Conservation (phyloP, 2,329 filamentous ascomycete genomes). For the Neofusicoccum sp. region DNA sequence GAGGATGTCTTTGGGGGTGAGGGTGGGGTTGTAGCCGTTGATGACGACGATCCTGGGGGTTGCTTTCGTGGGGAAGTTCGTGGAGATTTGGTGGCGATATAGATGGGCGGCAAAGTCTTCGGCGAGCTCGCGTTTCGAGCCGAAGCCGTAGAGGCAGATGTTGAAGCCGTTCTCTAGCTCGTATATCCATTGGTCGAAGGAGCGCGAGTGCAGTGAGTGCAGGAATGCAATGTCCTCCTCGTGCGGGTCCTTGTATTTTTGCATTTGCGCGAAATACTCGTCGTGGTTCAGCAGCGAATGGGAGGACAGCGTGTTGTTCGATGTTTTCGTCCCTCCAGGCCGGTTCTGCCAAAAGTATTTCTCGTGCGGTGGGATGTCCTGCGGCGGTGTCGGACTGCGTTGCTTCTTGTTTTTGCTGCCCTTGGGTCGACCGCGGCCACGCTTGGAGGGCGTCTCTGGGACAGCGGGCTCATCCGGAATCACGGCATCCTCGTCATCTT, state of each 20-base stretch:
- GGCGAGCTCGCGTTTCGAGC: constrained; percentile 77
- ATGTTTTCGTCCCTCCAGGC: constrained; percentile 77
- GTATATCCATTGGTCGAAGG: constrained; percentile 89
- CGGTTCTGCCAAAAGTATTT: constrained; percentile 92
- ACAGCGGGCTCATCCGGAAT: constrained; percentile 39
- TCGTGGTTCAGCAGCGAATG: constrained; percentile 81
- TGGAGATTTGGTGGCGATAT: constrained; percentile 46
- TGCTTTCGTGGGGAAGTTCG: constrained; percentile 32
- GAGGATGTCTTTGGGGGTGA: constrained; percentile 68
- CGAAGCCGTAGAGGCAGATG: constrained; percentile 87
- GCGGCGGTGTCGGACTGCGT: constrained; percentile 74
- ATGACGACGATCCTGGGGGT: constrained; percentile 71
- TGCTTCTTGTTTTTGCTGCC: constrained; percentile 51
- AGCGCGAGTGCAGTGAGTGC: constrained; percentile 70
- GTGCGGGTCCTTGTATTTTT: constrained; percentile 67
- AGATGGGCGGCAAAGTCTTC: constrained; percentile 72
- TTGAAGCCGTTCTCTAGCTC: constrained; percentile 85
- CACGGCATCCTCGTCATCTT: constrained; percentile 38
- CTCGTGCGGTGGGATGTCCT: constrained; percentile 81
- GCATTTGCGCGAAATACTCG: constrained; percentile 76
- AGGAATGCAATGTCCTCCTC: constrained; percentile 68
- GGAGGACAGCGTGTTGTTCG: constrained; percentile 76
- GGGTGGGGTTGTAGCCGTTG: constrained; percentile 75
- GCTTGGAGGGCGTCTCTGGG: constrained; percentile 50
- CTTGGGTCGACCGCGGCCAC: constrained; percentile 53